Evolutionary conservation across 208 protist genomes (phyloP).

Genomic region (Acanthamoeba castellanii): DNA sequence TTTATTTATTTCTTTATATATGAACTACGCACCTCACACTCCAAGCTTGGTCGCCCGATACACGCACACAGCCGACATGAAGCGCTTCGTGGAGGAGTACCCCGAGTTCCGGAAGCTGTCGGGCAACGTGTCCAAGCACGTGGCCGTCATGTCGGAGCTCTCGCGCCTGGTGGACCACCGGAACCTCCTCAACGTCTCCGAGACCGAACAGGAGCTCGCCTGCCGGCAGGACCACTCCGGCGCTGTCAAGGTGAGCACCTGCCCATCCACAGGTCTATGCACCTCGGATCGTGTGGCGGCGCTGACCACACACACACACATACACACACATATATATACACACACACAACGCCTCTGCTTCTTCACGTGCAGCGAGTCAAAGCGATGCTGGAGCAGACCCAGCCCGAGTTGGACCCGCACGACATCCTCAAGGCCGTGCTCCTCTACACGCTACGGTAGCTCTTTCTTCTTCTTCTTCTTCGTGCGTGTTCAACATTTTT

Average conservation of each 20-base stretch:
- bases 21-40: too few species aligned
- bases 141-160: slow-evolving; percentile 88
- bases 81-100: slow-evolving; percentile 91
- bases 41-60: too few species aligned
- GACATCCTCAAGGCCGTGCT: slow-evolving; percentile 59
- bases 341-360: neutral
- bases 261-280: neutral
- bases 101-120: slow-evolving; percentile 91
- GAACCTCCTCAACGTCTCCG: slow-evolving; percentile 94
- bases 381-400: slow-evolving; percentile 26
- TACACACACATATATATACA: neutral
- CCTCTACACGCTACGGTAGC: slow-evolving; percentile 45
- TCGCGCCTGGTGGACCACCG: slow-evolving; percentile 89
- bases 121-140: slow-evolving; percentile 88
- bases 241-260: slow-evolving; percentile 85
- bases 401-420: slow-evolving; percentile 35
- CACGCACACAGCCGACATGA: slow-evolving; percentile 86
- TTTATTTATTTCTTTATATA: too few species aligned
- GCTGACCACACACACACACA: too few species aligned
- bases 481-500: too few species aligned
- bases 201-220: slow-evolving; percentile 97
- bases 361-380: neutral
- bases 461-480: neutral
- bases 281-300: neutral
- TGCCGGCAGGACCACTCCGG: slow-evolving; percentile 88